Evolutionary conservation across 768 basidiomycete species (phyloP).

Genomic region (Mycena indigotica): DNA sequence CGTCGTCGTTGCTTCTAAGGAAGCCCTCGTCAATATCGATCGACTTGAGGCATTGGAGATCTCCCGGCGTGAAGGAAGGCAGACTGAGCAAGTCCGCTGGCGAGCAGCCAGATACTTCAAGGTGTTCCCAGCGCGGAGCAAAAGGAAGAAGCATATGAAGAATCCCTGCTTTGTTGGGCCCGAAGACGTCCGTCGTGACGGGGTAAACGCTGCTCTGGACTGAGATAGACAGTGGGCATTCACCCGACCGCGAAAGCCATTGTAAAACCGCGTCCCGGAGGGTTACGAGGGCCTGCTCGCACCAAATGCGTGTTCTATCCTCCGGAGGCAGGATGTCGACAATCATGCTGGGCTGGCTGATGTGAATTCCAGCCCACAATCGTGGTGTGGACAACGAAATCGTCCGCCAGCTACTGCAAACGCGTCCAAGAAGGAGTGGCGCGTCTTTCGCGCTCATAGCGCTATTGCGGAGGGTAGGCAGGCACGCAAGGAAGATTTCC

Average conservation of each 20-base stretch:
- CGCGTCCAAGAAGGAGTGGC: slow-evolving; percentile 27
- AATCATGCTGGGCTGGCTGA: background rate
- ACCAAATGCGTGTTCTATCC: background rate
- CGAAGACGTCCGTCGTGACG: background rate
- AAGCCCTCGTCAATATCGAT: background rate
- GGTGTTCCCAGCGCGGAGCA: background rate
- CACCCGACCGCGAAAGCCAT: background rate
- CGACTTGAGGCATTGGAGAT: background rate
- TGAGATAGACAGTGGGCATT: background rate
- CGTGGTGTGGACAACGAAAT: slow-evolving; percentile 28
- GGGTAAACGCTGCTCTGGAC: background rate
- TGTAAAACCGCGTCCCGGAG: background rate
- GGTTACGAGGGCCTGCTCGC: background rate
- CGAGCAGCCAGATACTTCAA: background rate
- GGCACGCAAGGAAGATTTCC: slow-evolving; percentile 31
- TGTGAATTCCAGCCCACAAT: slow-evolving; percentile 29
- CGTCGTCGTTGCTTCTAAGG: background rate
- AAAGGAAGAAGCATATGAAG: background rate
- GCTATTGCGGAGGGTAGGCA: slow-evolving; percentile 20
- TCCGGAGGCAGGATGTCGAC: background rate
- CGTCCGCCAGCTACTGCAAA: slow-evolving; percentile 33
- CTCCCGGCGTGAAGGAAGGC: background rate
- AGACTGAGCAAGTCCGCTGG: background rate
- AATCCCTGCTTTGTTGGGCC: background rate
- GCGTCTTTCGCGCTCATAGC: slow-evolving; percentile 22